Base-by-base conservation (phyloP, 2,329 filamentous ascomycete genomes). In the Talaromyces sp. region DNA sequence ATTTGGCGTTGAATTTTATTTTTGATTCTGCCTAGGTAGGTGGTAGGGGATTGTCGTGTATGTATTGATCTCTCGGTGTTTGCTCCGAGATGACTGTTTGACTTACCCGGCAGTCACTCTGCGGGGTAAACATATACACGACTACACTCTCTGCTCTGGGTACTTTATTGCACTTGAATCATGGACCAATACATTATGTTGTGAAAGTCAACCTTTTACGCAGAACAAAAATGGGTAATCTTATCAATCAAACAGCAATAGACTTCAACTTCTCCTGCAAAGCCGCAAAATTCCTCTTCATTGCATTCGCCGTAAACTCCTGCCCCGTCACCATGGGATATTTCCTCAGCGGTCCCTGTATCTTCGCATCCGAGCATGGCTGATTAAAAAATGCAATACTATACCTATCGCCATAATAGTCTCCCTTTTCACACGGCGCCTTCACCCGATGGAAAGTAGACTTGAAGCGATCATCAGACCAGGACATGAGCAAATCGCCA, bases 301-400 rank as follows among this genome's bases (percentile, higher is more conserved):
- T 85, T 2, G 85, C 85, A 37, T 78, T 81, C 39, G 81, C 72
- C 14, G 84, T 88, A 68, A 89, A 89, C 72, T 89, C 80, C 62
- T 82, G 82, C 2, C 86, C 87, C 0, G 85, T 88, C 14, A 89
- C 81, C 64, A 81, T 72, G 2, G 85, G 83, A 74, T 89, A 89
- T 75, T 88, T 89, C 76, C 85, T 85, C 72, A 76, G 58, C 1
- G 85, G 86, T 0, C 87, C 87, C 71, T 88, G 86, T 45, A 89
- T 87, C 67, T 79, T 71, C 10, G 82, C 82, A 72, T 87, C 83
- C 63, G 81, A 82, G 72, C 82, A 84, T 0, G 87, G 86, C 76
- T 89, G 87, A 68, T 88, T 89, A 75, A 89, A 89, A 70, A 84
- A 89, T 8, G 87, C 87, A 72, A 90, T 86, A 72, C 85, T 87